Conservation (phyloP, 2,329 filamentous ascomycete genomes). For the Aureobasidium sp. region DNA sequence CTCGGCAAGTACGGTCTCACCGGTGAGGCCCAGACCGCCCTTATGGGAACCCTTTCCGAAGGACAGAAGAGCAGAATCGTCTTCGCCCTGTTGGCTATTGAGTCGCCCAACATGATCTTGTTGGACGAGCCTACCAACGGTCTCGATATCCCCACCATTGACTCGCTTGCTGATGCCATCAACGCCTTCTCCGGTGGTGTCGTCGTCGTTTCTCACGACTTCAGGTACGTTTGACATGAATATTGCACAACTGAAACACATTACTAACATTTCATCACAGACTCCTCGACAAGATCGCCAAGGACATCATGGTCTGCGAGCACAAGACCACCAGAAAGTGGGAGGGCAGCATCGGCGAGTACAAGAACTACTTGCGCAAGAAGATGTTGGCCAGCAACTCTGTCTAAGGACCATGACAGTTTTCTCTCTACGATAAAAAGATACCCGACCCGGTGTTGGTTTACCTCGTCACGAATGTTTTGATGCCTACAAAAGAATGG, state of each 20-base stretch:
- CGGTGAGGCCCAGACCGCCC: slow-evolving; percentile 87
- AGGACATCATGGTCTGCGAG: slow-evolving; percentile 99
- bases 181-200: slow-evolving; percentile 95
- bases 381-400: slow-evolving; percentile 91
- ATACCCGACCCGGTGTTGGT: slow-evolving; percentile 11
- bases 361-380: slow-evolving; percentile 98
- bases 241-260: neutral
- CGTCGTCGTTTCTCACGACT: slow-evolving; percentile 97
- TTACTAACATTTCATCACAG: slow-evolving; percentile 43
- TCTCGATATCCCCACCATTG: slow-evolving; percentile 97
- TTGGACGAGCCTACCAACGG: slow-evolving; percentile 99
- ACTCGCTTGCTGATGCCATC: slow-evolving; percentile 94
- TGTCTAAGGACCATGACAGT: slow-evolving; percentile 38
- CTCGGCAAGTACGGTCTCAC: slow-evolving; percentile 89
- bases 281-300: slow-evolving; percentile 97
- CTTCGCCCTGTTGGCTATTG: slow-evolving; percentile 91
- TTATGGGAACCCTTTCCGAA: slow-evolving; percentile 97
- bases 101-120: slow-evolving; percentile 93
- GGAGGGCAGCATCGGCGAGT: slow-evolving; percentile 82
- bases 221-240: slow-evolving; percentile 58
- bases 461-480: slow-evolving; percentile 4
- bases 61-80: slow-evolving; percentile 98
- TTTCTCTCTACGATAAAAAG: slow-evolving; percentile 5
- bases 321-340: slow-evolving; percentile 88
- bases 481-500: neutral